Conservation (phyloP, 352 stramenopile species). For the Pythium grandisporangium region DNA sequence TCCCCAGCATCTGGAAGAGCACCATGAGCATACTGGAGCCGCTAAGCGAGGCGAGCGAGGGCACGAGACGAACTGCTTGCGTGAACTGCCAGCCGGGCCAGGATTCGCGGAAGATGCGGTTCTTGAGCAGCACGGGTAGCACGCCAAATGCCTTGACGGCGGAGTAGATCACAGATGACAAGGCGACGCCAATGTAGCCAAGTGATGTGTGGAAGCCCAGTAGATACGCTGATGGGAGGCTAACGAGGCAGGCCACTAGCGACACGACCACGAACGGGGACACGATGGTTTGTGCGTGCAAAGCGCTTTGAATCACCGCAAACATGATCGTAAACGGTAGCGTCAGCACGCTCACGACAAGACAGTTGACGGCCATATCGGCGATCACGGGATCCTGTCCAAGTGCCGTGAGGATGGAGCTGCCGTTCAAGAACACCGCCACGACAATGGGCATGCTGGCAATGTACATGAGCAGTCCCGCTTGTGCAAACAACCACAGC, state of each 20-base stretch:
- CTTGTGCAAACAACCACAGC: slow-evolving; percentile 22
- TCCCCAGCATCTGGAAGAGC: slow-evolving; percentile 33
- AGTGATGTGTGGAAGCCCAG: slow-evolving; percentile 29
- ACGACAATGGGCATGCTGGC: slow-evolving; percentile 4
- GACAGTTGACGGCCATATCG: slow-evolving; percentile 18
- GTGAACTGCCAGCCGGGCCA: slow-evolving; percentile 24
- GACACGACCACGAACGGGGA: slow-evolving; percentile 13
- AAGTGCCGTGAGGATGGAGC: slow-evolving; percentile 9
- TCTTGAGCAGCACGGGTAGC: slow-evolving; percentile 14
- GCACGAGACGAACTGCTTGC: slow-evolving; percentile 10
- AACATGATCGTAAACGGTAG: slow-evolving; percentile 19
- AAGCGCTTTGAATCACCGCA: slow-evolving; percentile 16
- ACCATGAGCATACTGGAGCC: slow-evolving; percentile 36
- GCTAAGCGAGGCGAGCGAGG: slow-evolving; percentile 14
- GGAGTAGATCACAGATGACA: slow-evolving; percentile 25
- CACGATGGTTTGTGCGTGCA: slow-evolving; percentile 28
- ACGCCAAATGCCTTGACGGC: slow-evolving; percentile 24
- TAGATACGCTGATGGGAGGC: slow-evolving; percentile 13
- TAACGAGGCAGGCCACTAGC: slow-evolving; percentile 6
- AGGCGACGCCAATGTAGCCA: slow-evolving; percentile 24
- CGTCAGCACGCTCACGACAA: slow-evolving; percentile 15
- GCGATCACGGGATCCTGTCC: slow-evolving; percentile 23
- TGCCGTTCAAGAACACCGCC: slow-evolving; percentile 5
- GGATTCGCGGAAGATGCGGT: slow-evolving; percentile 5
- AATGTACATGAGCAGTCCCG: slow-evolving; percentile 14